Base-by-base conservation (phyloP, 495 filamentous ascomycete genomes). In the Penicillium fimorum region DNA sequence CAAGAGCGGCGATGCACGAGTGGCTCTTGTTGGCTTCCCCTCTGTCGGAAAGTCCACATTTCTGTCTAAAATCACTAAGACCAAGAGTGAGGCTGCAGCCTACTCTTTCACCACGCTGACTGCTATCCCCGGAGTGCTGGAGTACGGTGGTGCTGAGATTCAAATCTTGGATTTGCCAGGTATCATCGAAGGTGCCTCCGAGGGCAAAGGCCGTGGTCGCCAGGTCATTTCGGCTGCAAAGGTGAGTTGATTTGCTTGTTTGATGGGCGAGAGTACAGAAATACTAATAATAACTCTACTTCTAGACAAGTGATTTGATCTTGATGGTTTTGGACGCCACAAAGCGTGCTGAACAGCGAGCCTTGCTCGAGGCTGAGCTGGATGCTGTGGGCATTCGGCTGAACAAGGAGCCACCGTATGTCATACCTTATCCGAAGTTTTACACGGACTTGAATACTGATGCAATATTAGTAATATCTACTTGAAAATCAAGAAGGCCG, bases 21-120 rank as follows among this genome's bases (percentile, higher is more conserved):
- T 99, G 68, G 93, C 95, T 1, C 84, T 99, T 15, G 95, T 99
- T 50, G 95, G 95, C 41, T 97, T 99, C 60, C 95, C 95, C 0
- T 99, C 95, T 1, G 95, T 99, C 44, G 95, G 95, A 65, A 99
- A 99, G 76, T 99, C 95, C 9, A 99, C 95, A 0, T 97, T 99
- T 65, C 75, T 99, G 29, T 97, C 95, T 55, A 97, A 99, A 68
- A 96, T 99, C 74, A 99, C 95, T 53, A 97, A 97, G 72, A 99
- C 95, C 27, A 95, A 91, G 70, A 94, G 90, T 59, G 94, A 96
- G 70, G 91, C 97, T 32, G 95, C 95, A 3, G 88, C 94, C 0
- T 99, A 99, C 72, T 87, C 91, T 53, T 99, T 99, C 84, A 99
- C 95, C 5, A 99, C 95, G 0, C 78, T 99, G 24, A 99, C 95